Base-by-base conservation (phyloP, 805 yeast genomes). In the Candida sanyiensis region DNA sequence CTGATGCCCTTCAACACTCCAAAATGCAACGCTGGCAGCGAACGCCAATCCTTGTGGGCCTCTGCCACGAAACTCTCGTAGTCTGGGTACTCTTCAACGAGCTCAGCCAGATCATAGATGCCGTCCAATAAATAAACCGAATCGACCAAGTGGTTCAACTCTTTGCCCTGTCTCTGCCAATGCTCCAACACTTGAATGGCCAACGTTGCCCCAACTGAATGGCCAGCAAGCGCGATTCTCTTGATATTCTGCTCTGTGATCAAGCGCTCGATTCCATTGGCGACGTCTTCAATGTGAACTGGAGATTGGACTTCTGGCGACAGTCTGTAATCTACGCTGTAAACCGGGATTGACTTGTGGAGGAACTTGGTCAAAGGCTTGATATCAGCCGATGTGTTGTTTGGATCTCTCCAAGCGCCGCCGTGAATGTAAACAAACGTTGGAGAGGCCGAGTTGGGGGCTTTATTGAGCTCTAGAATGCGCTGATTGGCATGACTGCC, bases 391-490 rank as follows among this genome's bases (percentile, higher is more conserved):
- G 62, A 69, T 0, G 88, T 80, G 52, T 81, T 80, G 3, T 45
- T 54, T 1, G 77, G 74, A 51, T 83, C 94, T 44, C 85, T 67
- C 95, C 95, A 86, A 0, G 88, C 94, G 0, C 96, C 96, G 1
- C 96, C 96, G 59, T 86, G 96, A 28, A 86, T 70, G 48, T 77
- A 79, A 1, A 84, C 68, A 6, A 75, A 38, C 15, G 72, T 58
- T 3, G 52, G 38, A 30, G 9, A 5, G 28, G 39, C 6, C 12
- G 16, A 9, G 35, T 12, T 3, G 23, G 12, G 20, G n/a, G n/a
- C n/a, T n/a, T n/a, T n/a, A n/a, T 27, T 39, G 22, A 35, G 10
- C 16, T 10, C 13, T 3, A 35, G 33, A 10, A 35, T 8, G 22
- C 32, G 39, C 9, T 39, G 39, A 16, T 39, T 39, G 20, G 28